phyloP scores from a whole-genome alignment of 495 filamentous ascomycete genomes.

The Neurospora sp. region DNA sequence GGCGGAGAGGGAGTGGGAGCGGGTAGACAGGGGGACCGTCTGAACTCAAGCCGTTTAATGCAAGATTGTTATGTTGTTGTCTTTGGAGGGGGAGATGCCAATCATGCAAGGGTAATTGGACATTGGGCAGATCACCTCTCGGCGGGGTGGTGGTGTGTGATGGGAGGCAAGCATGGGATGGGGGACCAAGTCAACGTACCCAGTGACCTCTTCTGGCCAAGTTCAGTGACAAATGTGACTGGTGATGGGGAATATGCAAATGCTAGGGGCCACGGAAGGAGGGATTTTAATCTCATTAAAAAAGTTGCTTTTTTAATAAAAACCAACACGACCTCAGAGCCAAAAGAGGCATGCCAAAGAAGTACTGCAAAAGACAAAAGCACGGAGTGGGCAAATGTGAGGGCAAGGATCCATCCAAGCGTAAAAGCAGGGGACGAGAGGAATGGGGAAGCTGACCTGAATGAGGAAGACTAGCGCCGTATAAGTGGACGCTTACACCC shows the following conservation, averaged over 20 bases:
- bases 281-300: not conserved
- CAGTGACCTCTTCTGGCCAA: not conserved
- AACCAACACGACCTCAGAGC: not conserved
- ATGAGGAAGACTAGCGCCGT: conserved; percentile 5
- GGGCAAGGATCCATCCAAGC: not conserved
- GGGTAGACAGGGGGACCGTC: conserved; percentile 9
- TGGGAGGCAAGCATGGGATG: conserved; percentile 12
- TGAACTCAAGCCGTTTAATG: conserved; percentile 19
- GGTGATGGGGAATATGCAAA: not conserved
- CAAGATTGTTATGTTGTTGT: conserved; percentile 14
- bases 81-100: conserved; percentile 14
- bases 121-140: conserved; percentile 6
- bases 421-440: not conserved
- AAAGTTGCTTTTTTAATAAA: not conserved
- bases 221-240: not conserved
- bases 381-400: conserved; percentile 6
- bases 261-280: not conserved
- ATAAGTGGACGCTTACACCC: conserved; percentile 8
- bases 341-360: not conserved
- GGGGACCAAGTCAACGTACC: not conserved
- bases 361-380: conserved; percentile 7
- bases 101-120: conserved; percentile 26
- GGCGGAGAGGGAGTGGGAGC: conserved; percentile 3
- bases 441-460: conserved; percentile 6
- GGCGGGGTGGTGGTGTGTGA: conserved; percentile 13